Evolutionary conservation across 2,329 filamentous ascomycete genomes (phyloP).

Genomic region (Ophiostoma pallidulum): DNA sequence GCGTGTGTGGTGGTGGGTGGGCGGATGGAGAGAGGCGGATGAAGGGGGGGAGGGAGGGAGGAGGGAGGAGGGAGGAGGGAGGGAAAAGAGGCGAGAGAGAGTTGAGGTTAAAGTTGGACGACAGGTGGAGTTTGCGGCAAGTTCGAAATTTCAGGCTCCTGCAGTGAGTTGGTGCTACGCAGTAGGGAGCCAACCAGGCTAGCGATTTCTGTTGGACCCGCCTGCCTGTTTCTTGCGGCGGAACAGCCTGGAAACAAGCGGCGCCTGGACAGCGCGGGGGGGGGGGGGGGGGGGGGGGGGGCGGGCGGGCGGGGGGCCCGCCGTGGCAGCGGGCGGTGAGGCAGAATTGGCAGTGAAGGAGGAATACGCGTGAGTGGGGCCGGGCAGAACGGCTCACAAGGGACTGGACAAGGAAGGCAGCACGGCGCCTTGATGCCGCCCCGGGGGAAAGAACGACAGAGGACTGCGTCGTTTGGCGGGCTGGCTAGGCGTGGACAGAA

Average conservation of each 20-base stretch:
- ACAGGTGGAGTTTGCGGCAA: slow-evolving; percentile 4
- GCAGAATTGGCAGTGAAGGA: not conserved
- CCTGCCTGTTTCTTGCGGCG: not conserved
- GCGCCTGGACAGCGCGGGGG: too few species aligned
- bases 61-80: not conserved
- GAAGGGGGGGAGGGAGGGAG: not conserved
- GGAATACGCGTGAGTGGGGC: too few species aligned
- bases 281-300: not conserved
- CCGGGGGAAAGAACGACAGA: too few species aligned
- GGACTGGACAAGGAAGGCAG: too few species aligned
- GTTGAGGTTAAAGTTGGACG: not conserved
- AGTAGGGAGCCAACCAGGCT: slow-evolving; percentile 1
- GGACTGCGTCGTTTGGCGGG: too few species aligned
- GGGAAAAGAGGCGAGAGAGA: not conserved
- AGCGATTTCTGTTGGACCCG: not conserved
- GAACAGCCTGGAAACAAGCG: not conserved
- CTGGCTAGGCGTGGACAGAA: too few species aligned
- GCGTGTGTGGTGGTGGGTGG: not conserved
- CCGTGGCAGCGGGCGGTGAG: slow-evolving; percentile 1
- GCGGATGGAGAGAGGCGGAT: too few species aligned
- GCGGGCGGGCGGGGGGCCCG: not conserved
- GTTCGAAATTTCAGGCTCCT: slow-evolving; percentile 9
- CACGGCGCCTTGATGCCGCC: too few species aligned
- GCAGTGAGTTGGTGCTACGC: not conserved
- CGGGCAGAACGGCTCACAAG: too few species aligned